phyloP scores from a whole-genome alignment of 202 grass and related monocot genomes.

The Thinopyrum obtusiflorum region DNA sequence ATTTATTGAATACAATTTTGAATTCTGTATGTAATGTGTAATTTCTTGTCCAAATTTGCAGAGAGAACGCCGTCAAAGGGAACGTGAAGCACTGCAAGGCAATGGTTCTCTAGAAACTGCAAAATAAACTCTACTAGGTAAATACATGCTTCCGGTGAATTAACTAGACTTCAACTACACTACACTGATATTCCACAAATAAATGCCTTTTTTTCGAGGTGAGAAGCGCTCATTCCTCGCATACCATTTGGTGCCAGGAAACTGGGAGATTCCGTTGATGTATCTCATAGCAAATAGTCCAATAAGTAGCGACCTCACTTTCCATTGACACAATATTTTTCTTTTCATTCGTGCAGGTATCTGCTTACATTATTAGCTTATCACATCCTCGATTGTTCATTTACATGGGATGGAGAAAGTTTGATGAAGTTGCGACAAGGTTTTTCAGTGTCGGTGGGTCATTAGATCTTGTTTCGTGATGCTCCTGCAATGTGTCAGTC shows the following conservation, averaged over 20 bases:
- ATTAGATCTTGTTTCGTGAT: background rate
- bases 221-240: background rate
- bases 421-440: background rate
- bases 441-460: background rate
- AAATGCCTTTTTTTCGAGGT: background rate
- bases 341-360: constrained; percentile 13
- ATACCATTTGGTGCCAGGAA: background rate
- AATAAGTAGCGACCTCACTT: background rate
- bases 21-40: background rate
- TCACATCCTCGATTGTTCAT: constrained; percentile 9
- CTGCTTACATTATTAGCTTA: background rate
- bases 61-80: constrained; percentile 49
- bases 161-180: background rate
- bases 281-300: background rate
- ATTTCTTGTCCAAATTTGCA: background rate
- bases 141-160: background rate
- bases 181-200: too few relatives aligned
- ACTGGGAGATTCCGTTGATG: background rate
- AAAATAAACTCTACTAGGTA: constrained; percentile 29
- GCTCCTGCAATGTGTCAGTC: background rate
- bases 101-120: constrained; percentile 28
- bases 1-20: background rate
- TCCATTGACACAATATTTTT: background rate
- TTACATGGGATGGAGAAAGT: background rate
- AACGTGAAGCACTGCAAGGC: constrained; percentile 29